Evolutionary conservation across 305 asterid genomes (phyloP), one percentile per base, ranked within the genome.

Genomic region (Caryopteris hybrid): DNA sequence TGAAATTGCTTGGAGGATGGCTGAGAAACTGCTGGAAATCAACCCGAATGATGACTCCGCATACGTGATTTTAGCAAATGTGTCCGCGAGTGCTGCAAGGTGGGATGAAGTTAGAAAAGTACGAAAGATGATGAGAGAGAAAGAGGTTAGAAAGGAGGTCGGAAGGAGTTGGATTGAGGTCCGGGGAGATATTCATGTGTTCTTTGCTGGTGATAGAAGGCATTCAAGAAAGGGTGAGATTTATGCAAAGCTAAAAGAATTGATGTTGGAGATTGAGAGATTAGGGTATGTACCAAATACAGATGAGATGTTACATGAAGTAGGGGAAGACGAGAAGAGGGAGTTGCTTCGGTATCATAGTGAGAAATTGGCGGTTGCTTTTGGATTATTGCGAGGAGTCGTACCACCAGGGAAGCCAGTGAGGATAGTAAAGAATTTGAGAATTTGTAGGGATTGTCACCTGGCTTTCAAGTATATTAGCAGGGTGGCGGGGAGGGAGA

Each of bases 151-250:
- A 38, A 88, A 88, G 77, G 88, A 81, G 57, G 81, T 86, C 4
- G 96, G 96, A 54, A 76, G 83, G 65, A 90, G 97, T 72, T 86
- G 97, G 97, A 74, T 92, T 39, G 97, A 90, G 73, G 76, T 69
- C 39, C 79, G 21, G 0, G 97, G 97, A 39, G 67, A 57, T 34
- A 70, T 78, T 63, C 95, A 85, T 16, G 90, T 72, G 68, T 92
- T 90, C 75, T 73, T 83, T 61, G 86, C 96, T 0, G 91, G 86
- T 48, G 97, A 90, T 41, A 62, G 41, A 39, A 76, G 84, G 73
- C 97, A 86, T 63, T 74, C 61, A 6, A 80, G 86, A 70, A 82
- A 56, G 41, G 78, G 78, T 6, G 95, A 90, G 79, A 86, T 90
- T 43, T 84, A 83, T 3, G 77, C 77, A 0, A 86, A 81, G 85